A percentile compares a stretch with the other conserved stretches of the same genome.
These are phyloP conservation scores for Fusarium sarcochroum DNA, from an alignment of 2,329 filamentous ascomycete species.

Conservation along the genomic window DNA sequence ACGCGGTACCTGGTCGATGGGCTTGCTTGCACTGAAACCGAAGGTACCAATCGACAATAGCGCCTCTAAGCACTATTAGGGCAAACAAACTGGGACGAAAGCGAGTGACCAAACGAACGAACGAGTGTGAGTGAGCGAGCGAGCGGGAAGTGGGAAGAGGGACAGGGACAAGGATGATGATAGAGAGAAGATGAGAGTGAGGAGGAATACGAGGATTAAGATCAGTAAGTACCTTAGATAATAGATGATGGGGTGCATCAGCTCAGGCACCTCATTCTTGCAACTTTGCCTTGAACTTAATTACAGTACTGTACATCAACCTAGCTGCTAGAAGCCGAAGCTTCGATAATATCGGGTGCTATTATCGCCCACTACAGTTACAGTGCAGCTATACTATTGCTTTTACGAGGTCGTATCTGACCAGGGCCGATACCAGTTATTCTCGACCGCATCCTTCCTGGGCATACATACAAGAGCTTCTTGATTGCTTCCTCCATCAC, in stretches of 20 bases:
- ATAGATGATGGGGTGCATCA: constrained; percentile 11
- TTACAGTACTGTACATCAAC: neutral
- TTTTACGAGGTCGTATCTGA: neutral
- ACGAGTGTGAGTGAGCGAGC: constrained; percentile 1
- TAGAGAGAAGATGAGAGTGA: constrained; percentile 6
- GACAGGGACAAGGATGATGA: constrained; percentile 30
- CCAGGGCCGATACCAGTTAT: too few relatives aligned
- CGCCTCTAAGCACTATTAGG: constrained; percentile 3
- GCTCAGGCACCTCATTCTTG: constrained; percentile 6
- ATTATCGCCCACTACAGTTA: constrained; percentile 13
- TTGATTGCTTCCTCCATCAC: neutral
- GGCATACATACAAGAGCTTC: too few relatives aligned
- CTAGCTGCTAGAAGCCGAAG: neutral
- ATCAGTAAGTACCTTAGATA: neutral
- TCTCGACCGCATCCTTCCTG: too few relatives aligned
- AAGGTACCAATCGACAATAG: constrained; percentile 17
- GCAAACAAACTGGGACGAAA: constrained; percentile 19
- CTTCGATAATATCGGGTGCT: constrained; percentile 9
- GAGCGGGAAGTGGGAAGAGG: constrained; percentile 10
- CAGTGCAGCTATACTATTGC: constrained; percentile 15
- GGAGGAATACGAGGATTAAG: constrained; percentile 25
- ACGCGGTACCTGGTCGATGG: constrained; percentile 11
- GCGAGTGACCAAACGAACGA: constrained; percentile 28
- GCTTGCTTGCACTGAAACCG: constrained; percentile 26
- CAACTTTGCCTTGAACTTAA: constrained; percentile 2